Base-by-base conservation (phyloP, 345 rosid species). In the Orychophragmus violaceus region DNA sequence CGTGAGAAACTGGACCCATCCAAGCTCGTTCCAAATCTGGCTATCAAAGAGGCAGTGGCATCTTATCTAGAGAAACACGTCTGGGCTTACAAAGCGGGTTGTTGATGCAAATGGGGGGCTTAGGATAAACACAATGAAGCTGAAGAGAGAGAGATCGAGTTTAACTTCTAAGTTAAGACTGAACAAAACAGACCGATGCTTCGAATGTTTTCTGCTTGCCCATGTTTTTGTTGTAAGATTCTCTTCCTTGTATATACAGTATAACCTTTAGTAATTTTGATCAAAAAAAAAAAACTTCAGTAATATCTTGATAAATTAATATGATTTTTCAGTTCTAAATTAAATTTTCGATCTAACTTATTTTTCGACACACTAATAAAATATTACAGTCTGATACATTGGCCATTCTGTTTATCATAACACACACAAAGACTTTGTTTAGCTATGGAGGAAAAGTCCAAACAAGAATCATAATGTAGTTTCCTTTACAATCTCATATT, bases 31-130 rank as follows among this genome's bases (percentile, higher is more conserved):
- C 76, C 87, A 2, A 93, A 90, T 83, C 70, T 90, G 74, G 96
- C 90, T 0, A 81, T 90, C 66, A 93, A 90, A 77, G 97, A 87
- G 66, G 99, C 97, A 39, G 92, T 94, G 50, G 85, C 80, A 39
- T 85, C 92, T 35, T 94, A 78, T 74, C 79, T 90, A 17, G 83
- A 83, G 2, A 77, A 74, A 57, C 90, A 90, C 53, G 84, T 81
- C 5, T 94, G 99, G 99, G 97, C 97, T 24, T 90, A 90, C 76
- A 81, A 73, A 65, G 25, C 18, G 13, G 68, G 64, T 27, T 80
- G 74, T 73, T 66, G 61, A 72, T 28, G 7, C 28, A 64, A 23
- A 45, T 16, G 37, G 14, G 37, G 14, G 29, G 60, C 18, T 18
- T 36, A 27, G 2, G 49, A 16, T 53, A 27, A 53, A 10, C 66